Evolutionary conservation across 2,329 filamentous ascomycete genomes (phyloP), one percentile per base, ranked within the genome.

Genomic region (Teratosphaeria viscida): DNA sequence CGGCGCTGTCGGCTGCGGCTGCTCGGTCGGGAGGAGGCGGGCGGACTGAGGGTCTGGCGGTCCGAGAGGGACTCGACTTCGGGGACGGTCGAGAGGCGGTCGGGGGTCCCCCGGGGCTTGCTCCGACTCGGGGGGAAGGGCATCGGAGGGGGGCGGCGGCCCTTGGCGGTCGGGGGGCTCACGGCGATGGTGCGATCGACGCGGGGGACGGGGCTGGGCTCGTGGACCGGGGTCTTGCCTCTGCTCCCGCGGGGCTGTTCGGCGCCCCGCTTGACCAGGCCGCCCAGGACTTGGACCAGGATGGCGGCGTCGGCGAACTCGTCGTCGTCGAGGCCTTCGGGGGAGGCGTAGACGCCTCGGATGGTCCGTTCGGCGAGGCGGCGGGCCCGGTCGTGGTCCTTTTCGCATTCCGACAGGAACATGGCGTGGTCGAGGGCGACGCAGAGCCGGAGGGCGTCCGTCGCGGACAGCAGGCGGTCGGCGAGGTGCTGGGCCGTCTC

Each of bases 271-370:
- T 88, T 92, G 82, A 92, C 90, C 86, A 96, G 94, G 69, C 87
- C 89, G 6, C 90, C 90, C 0, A 97, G 74, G 0, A 94, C 86
- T 1, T 88, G 87, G 8, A 97, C 92, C 12, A 96, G 81, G 68
- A 92, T 88, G 60, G 90, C 91, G 0, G 92, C 90, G 72, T 97
- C 94, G 64, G 88, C 85, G 71, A 96, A 99, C 79, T 94, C 95
- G 65, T 95, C 90, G 69, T 97, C 92, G 61, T 95, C 90, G 85
- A 97, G 92, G 23, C 89, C 90, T 73, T 96, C 92, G 57, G 88
- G 85, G 1, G 91, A 90, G 60, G 91, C 88, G 71, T 96, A 96
- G 0, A 96, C 92, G 67, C 96, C 90, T 52, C 88, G 82, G 62
- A 97, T 94, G 2, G 92, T 90, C 43, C 86, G 82, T 68, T 89